These are phyloP conservation scores for Delonix regia DNA, from an alignment of 306 rosid genomes.

Conservation along the genomic window DNA sequence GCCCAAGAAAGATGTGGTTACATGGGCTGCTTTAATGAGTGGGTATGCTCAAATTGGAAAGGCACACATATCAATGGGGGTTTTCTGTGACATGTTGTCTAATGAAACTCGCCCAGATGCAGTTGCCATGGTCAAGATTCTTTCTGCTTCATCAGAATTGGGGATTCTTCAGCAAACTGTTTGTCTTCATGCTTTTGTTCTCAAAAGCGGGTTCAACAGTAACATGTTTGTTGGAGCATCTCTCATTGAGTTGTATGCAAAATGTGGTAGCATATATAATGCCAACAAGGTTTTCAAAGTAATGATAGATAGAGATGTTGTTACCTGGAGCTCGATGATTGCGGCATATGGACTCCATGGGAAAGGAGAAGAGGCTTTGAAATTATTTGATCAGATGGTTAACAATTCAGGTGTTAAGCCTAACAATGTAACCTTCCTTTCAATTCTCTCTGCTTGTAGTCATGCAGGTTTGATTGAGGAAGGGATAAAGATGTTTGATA, in stretches of 20 bases:
- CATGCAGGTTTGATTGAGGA: conserved; percentile 79
- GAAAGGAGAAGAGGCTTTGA: conserved; percentile 58
- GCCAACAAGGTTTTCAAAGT: conserved; percentile 60
- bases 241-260: conserved; percentile 74
- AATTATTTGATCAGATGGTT: conserved; percentile 58
- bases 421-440: conserved; percentile 63
- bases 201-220: conserved; percentile 45
- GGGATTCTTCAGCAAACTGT: conserved; percentile 73
- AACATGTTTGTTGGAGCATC: conserved; percentile 69
- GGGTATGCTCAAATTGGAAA: conserved; percentile 73
- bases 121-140: conserved; percentile 74
- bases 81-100: conserved; percentile 61
- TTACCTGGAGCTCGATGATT: conserved; percentile 80
- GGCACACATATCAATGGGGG: conserved; percentile 59
- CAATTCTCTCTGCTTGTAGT: conserved; percentile 80
- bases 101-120: conserved; percentile 64
- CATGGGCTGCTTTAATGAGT: conserved; percentile 71
- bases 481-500: conserved; percentile 62
- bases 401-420: conserved; percentile 56
- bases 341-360: conserved; percentile 85
- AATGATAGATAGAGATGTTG: conserved; percentile 65
- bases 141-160: conserved; percentile 60
- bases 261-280: conserved; percentile 63
- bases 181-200: conserved; percentile 64
- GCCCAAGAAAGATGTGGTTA: conserved; percentile 76